Base-by-base conservation (phyloP, 2,329 filamentous ascomycete genomes). In the Nigrospora osmanthi region DNA sequence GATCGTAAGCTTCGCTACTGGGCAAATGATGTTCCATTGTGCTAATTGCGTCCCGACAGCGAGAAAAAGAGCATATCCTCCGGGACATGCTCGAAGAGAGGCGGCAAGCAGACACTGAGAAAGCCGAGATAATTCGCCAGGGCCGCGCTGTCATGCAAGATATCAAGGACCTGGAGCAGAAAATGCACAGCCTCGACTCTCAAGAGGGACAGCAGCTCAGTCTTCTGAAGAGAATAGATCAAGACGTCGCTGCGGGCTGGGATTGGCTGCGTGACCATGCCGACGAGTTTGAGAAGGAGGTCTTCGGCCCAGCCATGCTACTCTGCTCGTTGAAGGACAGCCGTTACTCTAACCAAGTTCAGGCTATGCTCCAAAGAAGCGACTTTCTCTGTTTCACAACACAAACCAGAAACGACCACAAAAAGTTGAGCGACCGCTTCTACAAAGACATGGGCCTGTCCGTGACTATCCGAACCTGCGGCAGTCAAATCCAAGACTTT, bases 301-400 rank as follows among this genome's bases (percentile, higher is more conserved):
- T 96, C 5, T 89, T 85, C 58, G 89, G 87, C 0, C 90, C 90
- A 6, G 82, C 90, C 0, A 78, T 93, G 57, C 70, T 95, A 31
- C 84, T 78, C 47, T 95, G 89, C 63, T 86, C 85, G 0, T 69
- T 95, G 43, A 89, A 83, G 53, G 80, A 95, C 53, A 73, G 80
- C 33, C 75, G 70, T 44, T 88, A 86, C 60, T 72, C 75, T 0
- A 65, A 78, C 46, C 69, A 74, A 28, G 63, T 81, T 12, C 77
- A 81, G 56, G 64, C 73, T 6, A 56, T 78, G 39, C 58, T 81
- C 10, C 64, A 68, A 38, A 53, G 44, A 14, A 71, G 76, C 32
- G 78, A 81, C 55, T 75, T 80, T 43, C 54, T 72, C n/a, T 80
- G 76, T 49, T 81, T 98, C 57, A 95, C 89, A 1, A 80, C 81